These are phyloP conservation scores for Puccinia triticina DNA, from an alignment of 1,284 basidiomycete species.

Conservation along the genomic window DNA sequence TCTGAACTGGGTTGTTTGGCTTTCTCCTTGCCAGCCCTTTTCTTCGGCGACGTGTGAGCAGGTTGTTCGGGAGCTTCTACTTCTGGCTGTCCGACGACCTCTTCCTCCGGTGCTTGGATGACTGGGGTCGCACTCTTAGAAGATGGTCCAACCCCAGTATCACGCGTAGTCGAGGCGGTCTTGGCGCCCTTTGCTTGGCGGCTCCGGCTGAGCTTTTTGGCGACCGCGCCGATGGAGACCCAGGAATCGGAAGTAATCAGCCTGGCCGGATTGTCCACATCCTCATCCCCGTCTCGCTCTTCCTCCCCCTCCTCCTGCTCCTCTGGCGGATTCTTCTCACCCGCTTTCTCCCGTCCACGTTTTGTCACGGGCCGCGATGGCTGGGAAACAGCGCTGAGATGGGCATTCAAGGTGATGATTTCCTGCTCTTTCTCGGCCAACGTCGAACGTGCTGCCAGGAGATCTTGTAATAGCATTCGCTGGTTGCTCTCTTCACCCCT, in stretches of 20 bases:
- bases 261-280: slow-evolving; percentile 1
- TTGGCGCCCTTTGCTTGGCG: background rate
- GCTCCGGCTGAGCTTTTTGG: slow-evolving; percentile 2
- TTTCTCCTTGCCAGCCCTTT: background rate
- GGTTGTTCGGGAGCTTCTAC: slow-evolving; percentile 14
- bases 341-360: slow-evolving; percentile 11
- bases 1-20: background rate
- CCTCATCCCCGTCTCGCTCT: background rate
- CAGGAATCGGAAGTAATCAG: slow-evolving; percentile 25
- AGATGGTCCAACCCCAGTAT: background rate
- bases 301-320: background rate
- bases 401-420: slow-evolving; percentile 9
- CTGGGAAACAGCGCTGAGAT: background rate
- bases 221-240: slow-evolving; percentile 30
- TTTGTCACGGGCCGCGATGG: background rate
- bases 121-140: background rate
- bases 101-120: background rate
- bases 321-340: background rate
- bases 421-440: slow-evolving; percentile 31
- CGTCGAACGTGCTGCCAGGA: background rate
- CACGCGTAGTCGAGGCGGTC: background rate
- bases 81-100: background rate
- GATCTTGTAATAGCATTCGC: slow-evolving; percentile 10
- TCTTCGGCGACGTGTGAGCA: background rate
- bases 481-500: slow-evolving; percentile 18